Percentiles rank a stretch among this genome's conserved stretches.
Conservation (phyloP, 2,329 filamentous ascomycete genomes). For the Dothistroma septosporum region DNA sequence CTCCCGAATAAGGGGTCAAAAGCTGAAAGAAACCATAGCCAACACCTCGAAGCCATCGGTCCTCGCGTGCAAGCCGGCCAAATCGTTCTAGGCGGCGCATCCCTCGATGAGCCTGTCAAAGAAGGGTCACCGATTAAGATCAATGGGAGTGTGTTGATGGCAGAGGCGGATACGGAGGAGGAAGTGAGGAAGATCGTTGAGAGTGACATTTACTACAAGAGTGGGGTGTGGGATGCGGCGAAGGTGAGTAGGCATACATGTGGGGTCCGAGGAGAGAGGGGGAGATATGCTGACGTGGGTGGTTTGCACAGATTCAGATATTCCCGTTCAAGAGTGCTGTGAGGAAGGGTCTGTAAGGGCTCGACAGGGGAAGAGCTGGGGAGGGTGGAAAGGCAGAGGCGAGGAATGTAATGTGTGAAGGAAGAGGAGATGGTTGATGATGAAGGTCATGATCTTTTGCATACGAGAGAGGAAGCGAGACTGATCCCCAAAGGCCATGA, state of each 20-base stretch:
- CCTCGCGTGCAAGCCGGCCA: slow-evolving; percentile 52
- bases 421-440: too few species aligned
- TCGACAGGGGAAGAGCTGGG: background rate
- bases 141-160: slow-evolving; percentile 67
- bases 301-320: slow-evolving; percentile 42
- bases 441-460: too few species aligned
- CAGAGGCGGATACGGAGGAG: slow-evolving; percentile 62
- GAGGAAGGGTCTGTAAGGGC: slow-evolving; percentile 33
- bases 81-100: slow-evolving; percentile 65
- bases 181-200: slow-evolving; percentile 64
- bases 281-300: too few species aligned
- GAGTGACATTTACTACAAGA: slow-evolving; percentile 67
- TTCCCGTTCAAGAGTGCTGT: slow-evolving; percentile 48
- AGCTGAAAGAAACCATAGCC: too few species aligned
- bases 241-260: slow-evolving; percentile 38
- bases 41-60: slow-evolving; percentile 57
- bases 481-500: too few species aligned
- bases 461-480: too few species aligned
- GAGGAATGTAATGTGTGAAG: too few species aligned
- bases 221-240: slow-evolving; percentile 70
- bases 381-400: too few species aligned
- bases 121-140: slow-evolving; percentile 65
- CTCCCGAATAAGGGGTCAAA: too few species aligned
- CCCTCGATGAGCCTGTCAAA: slow-evolving; percentile 60
- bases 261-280: too few species aligned